Conservation (phyloP, 352 stramenopile genomes). For the Albugo candida region DNA sequence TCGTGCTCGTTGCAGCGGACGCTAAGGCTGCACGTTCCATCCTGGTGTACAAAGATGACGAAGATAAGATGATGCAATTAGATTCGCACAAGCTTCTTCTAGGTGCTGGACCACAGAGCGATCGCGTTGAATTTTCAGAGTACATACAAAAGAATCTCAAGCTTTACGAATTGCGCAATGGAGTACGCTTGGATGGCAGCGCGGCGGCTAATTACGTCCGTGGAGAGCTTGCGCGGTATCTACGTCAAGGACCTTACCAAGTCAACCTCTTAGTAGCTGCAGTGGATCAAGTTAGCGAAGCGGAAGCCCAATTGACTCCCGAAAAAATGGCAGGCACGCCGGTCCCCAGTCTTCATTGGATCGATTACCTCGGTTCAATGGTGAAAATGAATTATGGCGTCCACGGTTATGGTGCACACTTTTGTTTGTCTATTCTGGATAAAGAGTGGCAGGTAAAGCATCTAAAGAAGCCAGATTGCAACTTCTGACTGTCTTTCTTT, state of each 20-base stretch:
- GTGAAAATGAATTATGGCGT: slow-evolving; percentile 74
- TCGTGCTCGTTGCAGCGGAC: slow-evolving; percentile 81
- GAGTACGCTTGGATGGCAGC: slow-evolving; percentile 57
- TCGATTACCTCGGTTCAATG: slow-evolving; percentile 76
- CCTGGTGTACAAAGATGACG: slow-evolving; percentile 84
- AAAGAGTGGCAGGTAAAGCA: slow-evolving; percentile 59
- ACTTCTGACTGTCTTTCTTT: neutral
- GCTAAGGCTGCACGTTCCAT: slow-evolving; percentile 81
- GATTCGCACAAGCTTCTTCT: slow-evolving; percentile 73
- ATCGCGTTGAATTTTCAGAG: slow-evolving; percentile 68
- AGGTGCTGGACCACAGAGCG: slow-evolving; percentile 48
- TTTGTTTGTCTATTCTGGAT: slow-evolving; percentile 77
- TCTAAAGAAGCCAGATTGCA: slow-evolving; percentile 1
- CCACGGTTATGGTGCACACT: slow-evolving; percentile 70
- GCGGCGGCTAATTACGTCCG: slow-evolving; percentile 75
- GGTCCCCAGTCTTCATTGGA: slow-evolving; percentile 69
- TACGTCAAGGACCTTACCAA: slow-evolving; percentile 71
- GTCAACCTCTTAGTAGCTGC: slow-evolving; percentile 71
- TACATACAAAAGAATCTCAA: slow-evolving; percentile 86
- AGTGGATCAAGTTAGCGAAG: slow-evolving; percentile 3
- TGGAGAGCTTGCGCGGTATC: slow-evolving; percentile 49
- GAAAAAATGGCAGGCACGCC: slow-evolving; percentile 9
- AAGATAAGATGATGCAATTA: slow-evolving; percentile 76
- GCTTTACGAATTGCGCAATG: slow-evolving; percentile 78
- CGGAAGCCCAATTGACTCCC: slow-evolving; percentile 18